A percentile compares a stretch with the other conserved stretches of the same genome.
Conservation (phyloP, 1,139 yeast species). For the Kurtzmaniella natalensis region DNA sequence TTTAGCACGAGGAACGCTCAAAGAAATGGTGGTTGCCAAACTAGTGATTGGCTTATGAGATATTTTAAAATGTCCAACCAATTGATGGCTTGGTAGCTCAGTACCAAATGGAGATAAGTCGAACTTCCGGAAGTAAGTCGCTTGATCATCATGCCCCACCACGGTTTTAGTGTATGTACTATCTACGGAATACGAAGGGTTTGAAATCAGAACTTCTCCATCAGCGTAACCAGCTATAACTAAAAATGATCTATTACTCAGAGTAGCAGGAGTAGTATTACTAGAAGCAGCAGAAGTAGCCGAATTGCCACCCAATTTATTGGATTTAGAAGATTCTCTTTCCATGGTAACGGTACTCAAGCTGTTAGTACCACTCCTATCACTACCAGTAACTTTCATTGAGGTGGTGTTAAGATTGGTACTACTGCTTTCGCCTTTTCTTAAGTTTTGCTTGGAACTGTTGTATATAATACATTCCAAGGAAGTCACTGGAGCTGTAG, state of each 20-base stretch:
- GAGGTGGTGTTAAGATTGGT: too few species aligned
- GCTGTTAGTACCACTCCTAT: too few species aligned
- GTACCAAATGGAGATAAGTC: slow-evolving; percentile 29
- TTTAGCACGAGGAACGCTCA: background rate
- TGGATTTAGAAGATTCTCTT: too few species aligned
- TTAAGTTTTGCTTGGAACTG: background rate
- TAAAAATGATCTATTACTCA: slow-evolving; percentile 11
- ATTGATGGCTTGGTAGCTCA: slow-evolving; percentile 3
- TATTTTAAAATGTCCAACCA: slow-evolving; percentile 57
- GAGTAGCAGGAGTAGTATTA: slow-evolving; percentile 17
- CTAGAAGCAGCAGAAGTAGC: too few species aligned
- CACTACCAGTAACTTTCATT: too few species aligned
- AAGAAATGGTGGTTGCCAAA: slow-evolving; percentile 22
- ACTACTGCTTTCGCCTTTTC: too few species aligned
- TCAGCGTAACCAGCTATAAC: slow-evolving; percentile 37
- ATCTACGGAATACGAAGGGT: slow-evolving; percentile 21
- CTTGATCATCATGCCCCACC: slow-evolving; percentile 29
- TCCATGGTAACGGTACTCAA: too few species aligned
- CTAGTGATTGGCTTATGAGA: slow-evolving; percentile 52
- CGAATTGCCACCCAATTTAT: too few species aligned
- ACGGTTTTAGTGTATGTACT: slow-evolving; percentile 23
- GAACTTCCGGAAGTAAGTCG: slow-evolving; percentile 37
- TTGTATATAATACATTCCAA: slow-evolving; percentile 20
- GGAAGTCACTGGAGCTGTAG: slow-evolving; percentile 25
- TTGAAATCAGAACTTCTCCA: slow-evolving; percentile 36